phyloP scores from a whole-genome alignment of 163 green algal species.

The Chlamydomonas reinhardtii region DNA sequence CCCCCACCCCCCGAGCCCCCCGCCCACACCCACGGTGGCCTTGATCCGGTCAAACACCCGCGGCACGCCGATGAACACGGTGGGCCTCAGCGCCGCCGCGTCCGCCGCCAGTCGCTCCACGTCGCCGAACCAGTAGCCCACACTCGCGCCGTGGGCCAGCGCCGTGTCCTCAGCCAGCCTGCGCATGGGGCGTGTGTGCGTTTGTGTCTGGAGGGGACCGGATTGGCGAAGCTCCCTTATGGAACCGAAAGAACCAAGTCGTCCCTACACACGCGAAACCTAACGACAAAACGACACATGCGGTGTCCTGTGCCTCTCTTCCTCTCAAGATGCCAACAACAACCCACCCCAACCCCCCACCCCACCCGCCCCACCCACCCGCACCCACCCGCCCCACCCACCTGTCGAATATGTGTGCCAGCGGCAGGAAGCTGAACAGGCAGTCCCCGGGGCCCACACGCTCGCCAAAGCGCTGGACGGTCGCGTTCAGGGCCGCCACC shows the following conservation, averaged over 20 bases:
- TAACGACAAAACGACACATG: too few species aligned
- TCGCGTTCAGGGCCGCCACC: constrained; percentile 29
- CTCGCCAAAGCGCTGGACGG: background rate
- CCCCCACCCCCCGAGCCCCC: background rate
- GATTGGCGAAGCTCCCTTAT: too few species aligned
- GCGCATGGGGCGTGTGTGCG: background rate
- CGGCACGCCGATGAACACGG: constrained; percentile 93
- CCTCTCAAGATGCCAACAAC: too few species aligned
- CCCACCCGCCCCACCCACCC: too few species aligned
- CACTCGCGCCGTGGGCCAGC: constrained; percentile 79
- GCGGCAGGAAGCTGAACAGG: constrained; percentile 92
- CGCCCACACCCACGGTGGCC: background rate
- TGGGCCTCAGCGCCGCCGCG: constrained; percentile 81
- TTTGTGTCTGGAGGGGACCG: too few species aligned
- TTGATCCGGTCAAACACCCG: constrained; percentile 90
- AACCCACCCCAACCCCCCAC: too few species aligned
- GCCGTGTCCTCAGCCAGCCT: constrained; percentile 91
- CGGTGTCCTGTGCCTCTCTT: too few species aligned
- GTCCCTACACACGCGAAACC: too few species aligned
- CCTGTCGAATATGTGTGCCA: constrained; percentile 95
- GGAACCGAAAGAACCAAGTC: too few species aligned
- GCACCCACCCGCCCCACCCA: background rate
- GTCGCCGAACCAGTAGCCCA: constrained; percentile 81
- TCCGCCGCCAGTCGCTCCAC: constrained; percentile 84
- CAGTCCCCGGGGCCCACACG: constrained; percentile 65